Conservation (phyloP, 2,329 filamentous ascomycete species). For the Colletotrichum trifolii region DNA sequence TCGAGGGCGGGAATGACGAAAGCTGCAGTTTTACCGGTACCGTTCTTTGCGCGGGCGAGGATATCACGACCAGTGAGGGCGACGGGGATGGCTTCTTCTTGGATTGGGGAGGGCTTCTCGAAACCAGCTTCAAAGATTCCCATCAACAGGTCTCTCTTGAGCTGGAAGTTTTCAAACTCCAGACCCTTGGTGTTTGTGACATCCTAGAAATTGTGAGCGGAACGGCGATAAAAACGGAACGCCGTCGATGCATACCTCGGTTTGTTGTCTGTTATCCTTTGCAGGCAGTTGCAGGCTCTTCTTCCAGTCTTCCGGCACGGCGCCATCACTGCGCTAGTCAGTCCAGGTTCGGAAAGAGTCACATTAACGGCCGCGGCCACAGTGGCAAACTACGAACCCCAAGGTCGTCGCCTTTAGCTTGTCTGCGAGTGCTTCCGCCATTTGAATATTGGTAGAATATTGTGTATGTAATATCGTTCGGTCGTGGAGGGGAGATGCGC, state of each 20-base stretch:
- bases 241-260: constrained; percentile 68
- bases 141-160: constrained; percentile 97
- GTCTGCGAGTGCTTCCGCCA: constrained; percentile 59
- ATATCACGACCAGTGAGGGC: constrained; percentile 95
- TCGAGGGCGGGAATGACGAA: constrained; percentile 97
- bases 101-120: constrained; percentile 97
- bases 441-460: constrained; percentile 37
- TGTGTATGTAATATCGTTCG: constrained; percentile 10
- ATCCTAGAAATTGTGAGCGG: constrained; percentile 70
- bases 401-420: constrained; percentile 55
- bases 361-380: not conserved
- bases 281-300: constrained; percentile 76
- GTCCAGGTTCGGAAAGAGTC: constrained; percentile 37
- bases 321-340: constrained; percentile 59
- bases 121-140: constrained; percentile 99
- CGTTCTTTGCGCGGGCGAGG: constrained; percentile 96
- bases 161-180: constrained; percentile 96
- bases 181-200: constrained; percentile 97
- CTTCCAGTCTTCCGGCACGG: constrained; percentile 76
- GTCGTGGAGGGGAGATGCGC: constrained; percentile 26
- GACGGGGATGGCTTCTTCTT: constrained; percentile 98
- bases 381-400: constrained; percentile 46
- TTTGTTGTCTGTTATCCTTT: constrained; percentile 83
- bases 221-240: constrained; percentile 6
- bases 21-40: constrained; percentile 97